These are phyloP conservation scores for Rhizopus microsporus DNA, from an alignment of 371 early-diverging fungal genomes.

Conservation along the genomic window DNA sequence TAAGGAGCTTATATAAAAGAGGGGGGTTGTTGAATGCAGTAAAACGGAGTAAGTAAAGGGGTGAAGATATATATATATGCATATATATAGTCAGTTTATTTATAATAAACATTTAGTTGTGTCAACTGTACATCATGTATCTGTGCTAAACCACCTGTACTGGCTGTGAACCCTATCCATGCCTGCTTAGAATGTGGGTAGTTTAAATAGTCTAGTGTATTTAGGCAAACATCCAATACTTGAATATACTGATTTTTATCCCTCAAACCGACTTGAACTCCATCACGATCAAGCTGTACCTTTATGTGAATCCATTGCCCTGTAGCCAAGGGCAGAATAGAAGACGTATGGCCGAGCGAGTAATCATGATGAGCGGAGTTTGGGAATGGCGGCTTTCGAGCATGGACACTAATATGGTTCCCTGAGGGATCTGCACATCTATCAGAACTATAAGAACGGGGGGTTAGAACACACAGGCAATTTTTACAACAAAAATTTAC, in stretches of 20 bases:
- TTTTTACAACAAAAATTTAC: conserved; percentile 17
- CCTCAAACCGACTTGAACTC: conserved; percentile 20
- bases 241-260: conserved; percentile 21
- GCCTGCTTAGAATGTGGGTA: conserved; percentile 10
- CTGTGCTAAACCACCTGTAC: conserved; percentile 56
- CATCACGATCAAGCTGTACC: conserved; percentile 20
- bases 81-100: not conserved
- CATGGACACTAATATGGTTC: conserved; percentile 57
- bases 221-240: conserved; percentile 20
- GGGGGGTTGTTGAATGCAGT: too few relatives aligned
- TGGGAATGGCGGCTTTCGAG: conserved; percentile 23
- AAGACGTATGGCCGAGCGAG: conserved; percentile 44
- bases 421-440: conserved; percentile 51
- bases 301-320: conserved; percentile 37
- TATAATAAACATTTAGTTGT: not conserved
- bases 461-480: not conserved
- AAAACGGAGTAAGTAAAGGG: too few relatives aligned
- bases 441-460: conserved; percentile 25
- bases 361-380: conserved; percentile 51
- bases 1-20: too few relatives aligned
- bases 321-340: conserved; percentile 37
- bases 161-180: conserved; percentile 56
- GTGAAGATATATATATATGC: too few relatives aligned
- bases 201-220: conserved; percentile 19
- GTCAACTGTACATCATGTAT: conserved; percentile 41